These are phyloP conservation scores for Fusarium stilboides DNA, from an alignment of 2,329 filamentous ascomycete species.

Conservation along the genomic window DNA sequence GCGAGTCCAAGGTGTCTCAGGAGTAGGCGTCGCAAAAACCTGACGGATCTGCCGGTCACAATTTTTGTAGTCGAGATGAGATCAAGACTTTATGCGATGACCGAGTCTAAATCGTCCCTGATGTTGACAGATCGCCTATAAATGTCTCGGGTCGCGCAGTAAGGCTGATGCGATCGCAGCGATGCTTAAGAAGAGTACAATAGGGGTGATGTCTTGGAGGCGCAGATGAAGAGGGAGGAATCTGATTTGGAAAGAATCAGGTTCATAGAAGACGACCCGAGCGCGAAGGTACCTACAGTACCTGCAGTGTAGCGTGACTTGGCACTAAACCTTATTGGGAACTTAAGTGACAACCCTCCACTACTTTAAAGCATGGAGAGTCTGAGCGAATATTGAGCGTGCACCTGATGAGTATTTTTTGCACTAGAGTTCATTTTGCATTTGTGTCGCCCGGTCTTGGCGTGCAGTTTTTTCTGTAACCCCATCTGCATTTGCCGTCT, in stretches of 20 bases:
- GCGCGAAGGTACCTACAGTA: slow-evolving; percentile 40
- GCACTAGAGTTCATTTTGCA: slow-evolving; percentile 9
- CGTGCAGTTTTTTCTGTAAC: slow-evolving; percentile 12
- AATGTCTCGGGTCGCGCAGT: slow-evolving; percentile 32
- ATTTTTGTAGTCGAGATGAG: slow-evolving; percentile 38
- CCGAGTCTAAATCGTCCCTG: slow-evolving; percentile 21
- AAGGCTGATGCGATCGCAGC: slow-evolving; percentile 28
- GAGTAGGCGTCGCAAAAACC: slow-evolving; percentile 24
- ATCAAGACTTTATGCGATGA: slow-evolving; percentile 42
- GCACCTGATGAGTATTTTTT: slow-evolving; percentile 10
- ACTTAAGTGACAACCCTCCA: slow-evolving; percentile 41
- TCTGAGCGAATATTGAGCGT: slow-evolving; percentile 29
- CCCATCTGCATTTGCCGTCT: slow-evolving; percentile 1
- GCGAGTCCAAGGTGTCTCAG: slow-evolving; percentile 5
- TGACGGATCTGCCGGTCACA: slow-evolving; percentile 38
- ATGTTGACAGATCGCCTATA: slow-evolving; percentile 40
- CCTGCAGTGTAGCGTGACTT: slow-evolving; percentile 46
- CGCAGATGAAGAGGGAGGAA: slow-evolving; percentile 40
- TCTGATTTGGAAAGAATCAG: slow-evolving; percentile 41
- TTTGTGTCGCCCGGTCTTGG: slow-evolving; percentile 25
- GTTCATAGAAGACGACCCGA: slow-evolving; percentile 40
- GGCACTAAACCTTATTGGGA: slow-evolving; percentile 35
- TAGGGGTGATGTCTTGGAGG: slow-evolving; percentile 38
- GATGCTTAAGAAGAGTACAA: slow-evolving; percentile 28
- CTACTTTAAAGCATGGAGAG: slow-evolving; percentile 13